A percentile compares a stretch with the other conserved stretches of the same genome.
These are phyloP conservation scores for Beauveria pseudobassiana DNA, from an alignment of 2,329 filamentous ascomycete species.

Conservation along the genomic window DNA sequence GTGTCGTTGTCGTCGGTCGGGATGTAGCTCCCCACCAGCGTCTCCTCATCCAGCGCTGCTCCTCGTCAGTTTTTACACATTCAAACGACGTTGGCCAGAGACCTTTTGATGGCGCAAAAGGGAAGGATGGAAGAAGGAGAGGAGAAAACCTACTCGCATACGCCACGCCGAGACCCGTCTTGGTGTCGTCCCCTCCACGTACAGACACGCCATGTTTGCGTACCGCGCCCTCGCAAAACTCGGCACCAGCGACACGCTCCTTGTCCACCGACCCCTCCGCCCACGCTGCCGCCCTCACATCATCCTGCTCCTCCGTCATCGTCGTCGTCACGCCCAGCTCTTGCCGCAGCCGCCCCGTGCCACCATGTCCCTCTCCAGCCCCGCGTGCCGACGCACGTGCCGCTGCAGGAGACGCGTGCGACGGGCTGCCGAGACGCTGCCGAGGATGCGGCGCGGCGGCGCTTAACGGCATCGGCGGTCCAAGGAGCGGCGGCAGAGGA, in stretches of 20 bases:
- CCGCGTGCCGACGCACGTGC: slow-evolving; percentile 30
- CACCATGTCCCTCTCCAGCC: slow-evolving; percentile 28
- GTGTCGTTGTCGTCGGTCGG: slow-evolving; percentile 34
- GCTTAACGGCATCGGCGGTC: slow-evolving; percentile 51
- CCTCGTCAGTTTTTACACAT: background rate
- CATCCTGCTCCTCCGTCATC: slow-evolving; percentile 12
- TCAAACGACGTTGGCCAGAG: too few relatives aligned
- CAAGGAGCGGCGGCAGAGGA: slow-evolving; percentile 34
- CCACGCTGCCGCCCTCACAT: slow-evolving; percentile 29
- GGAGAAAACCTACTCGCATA: slow-evolving; percentile 35
- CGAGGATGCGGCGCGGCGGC: slow-evolving; percentile 40
- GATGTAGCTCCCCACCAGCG: slow-evolving; percentile 34
- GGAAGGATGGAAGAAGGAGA: too few relatives aligned
- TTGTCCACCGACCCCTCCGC: slow-evolving; percentile 30
- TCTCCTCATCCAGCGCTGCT: slow-evolving; percentile 27
- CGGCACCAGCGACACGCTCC: slow-evolving; percentile 26
- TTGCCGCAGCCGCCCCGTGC: slow-evolving; percentile 19
- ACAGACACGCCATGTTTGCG: slow-evolving; percentile 33
- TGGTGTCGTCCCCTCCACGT: slow-evolving; percentile 31
- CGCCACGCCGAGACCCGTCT: slow-evolving; percentile 32
- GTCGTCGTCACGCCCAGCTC: slow-evolving; percentile 15
- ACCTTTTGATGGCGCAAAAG: background rate
- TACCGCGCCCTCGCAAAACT: slow-evolving; percentile 20
- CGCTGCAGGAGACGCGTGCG: slow-evolving; percentile 25
- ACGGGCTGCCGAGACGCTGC: slow-evolving; percentile 20